phyloP scores from a whole-genome alignment of 2,329 filamentous ascomycete species.

The Bipolaris zeicola region DNA sequence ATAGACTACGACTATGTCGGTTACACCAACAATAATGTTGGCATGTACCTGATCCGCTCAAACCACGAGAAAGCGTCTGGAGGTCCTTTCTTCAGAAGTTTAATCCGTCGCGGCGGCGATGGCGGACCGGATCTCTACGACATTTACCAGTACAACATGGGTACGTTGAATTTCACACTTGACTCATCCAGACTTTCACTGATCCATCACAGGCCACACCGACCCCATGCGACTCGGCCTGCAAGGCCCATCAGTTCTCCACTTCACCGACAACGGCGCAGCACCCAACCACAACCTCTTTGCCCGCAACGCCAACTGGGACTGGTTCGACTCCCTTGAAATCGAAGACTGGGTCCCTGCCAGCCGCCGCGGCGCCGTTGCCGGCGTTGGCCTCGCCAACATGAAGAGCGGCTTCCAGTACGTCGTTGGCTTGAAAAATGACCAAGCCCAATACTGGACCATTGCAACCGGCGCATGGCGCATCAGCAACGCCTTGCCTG shows the following conservation, averaged over 20 bases:
- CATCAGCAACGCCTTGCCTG: conserved; percentile 66
- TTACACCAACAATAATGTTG: conserved; percentile 45
- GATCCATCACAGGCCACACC: conserved; percentile 36
- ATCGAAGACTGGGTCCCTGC: conserved; percentile 31
- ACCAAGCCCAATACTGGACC: conserved; percentile 49
- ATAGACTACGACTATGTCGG: conserved; percentile 50
- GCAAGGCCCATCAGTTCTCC: conserved; percentile 50
- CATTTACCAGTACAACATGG: conserved; percentile 54
- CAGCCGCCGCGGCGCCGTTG: conserved; percentile 24
- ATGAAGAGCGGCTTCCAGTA: conserved; percentile 50
- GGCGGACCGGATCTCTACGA: conserved; percentile 52
- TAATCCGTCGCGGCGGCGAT: conserved; percentile 45
- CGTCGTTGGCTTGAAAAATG: conserved; percentile 47
- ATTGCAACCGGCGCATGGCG: conserved; percentile 54
- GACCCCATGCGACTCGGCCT: conserved; percentile 52
- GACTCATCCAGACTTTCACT: background rate
- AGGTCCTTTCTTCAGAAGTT: conserved; percentile 49
- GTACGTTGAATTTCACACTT: conserved; percentile 14
- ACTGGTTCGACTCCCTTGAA: conserved; percentile 29
- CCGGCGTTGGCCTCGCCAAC: conserved; percentile 42
- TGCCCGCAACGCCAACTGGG: conserved; percentile 30
- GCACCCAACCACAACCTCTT: conserved; percentile 43
- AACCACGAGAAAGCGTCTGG: conserved; percentile 52
- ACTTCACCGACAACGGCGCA: conserved; percentile 48
- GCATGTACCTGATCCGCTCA: conserved; percentile 49